Evolutionary conservation across 352 stramenopile genomes (phyloP).

Genomic region (Pseudoperonospora humuli): DNA sequence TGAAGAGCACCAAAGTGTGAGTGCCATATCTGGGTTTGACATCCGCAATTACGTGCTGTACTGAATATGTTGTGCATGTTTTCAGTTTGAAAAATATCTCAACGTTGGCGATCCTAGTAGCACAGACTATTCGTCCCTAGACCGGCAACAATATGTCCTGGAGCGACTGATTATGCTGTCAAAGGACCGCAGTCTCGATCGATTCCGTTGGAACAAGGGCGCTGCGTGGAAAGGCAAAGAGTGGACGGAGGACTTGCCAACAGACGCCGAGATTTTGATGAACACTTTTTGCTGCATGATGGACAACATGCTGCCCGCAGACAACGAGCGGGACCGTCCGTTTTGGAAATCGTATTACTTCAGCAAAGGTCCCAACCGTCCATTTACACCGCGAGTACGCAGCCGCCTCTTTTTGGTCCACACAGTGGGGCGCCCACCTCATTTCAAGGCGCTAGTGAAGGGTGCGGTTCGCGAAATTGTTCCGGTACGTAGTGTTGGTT

Average conservation of each 20-base stretch:
- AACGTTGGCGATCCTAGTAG: slow-evolving; percentile 70
- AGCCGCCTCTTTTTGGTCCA: slow-evolving; percentile 73
- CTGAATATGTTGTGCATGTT: slow-evolving; percentile 4
- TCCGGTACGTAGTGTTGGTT: slow-evolving; percentile 34
- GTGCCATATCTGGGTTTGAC: slow-evolving; percentile 9
- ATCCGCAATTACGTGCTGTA: no score
- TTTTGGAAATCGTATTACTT: slow-evolving; percentile 84
- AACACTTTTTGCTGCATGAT: slow-evolving; percentile 86
- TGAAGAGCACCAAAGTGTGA: slow-evolving; percentile 67
- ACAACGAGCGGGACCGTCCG: slow-evolving; percentile 67
- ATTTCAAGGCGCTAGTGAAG: slow-evolving; percentile 80
- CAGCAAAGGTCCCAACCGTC: slow-evolving; percentile 54
- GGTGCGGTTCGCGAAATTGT: slow-evolving; percentile 75
- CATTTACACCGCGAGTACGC: slow-evolving; percentile 63
- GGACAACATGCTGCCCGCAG: slow-evolving; percentile 76
- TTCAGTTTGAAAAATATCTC: slow-evolving; percentile 82
- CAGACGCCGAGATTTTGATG: slow-evolving; percentile 81
- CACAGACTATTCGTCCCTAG: slow-evolving; percentile 63
- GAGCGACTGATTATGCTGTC: slow-evolving; percentile 82
- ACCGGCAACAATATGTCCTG: slow-evolving; percentile 78
- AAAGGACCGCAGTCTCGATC: slow-evolving; percentile 77
- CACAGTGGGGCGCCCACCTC: slow-evolving; percentile 59
- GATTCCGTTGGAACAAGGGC: slow-evolving; percentile 79
- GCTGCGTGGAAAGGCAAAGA: slow-evolving; percentile 80
- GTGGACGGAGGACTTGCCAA: slow-evolving; percentile 69